Conservation (phyloP, 2,329 filamentous ascomycete genomes). For the Trichoderma sp. region DNA sequence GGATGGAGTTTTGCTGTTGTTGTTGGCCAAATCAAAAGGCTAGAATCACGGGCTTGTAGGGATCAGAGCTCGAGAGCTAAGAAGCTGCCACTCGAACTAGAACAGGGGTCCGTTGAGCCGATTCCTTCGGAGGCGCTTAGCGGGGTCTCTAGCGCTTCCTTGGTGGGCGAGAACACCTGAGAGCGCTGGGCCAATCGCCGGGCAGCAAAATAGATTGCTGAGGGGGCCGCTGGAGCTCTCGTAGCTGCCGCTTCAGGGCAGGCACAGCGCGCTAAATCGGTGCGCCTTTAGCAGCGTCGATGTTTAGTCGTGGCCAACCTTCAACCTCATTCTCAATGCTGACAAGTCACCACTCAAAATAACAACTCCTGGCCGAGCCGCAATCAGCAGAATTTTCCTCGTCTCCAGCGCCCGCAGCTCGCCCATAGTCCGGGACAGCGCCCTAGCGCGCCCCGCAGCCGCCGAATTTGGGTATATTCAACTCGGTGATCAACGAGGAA, state of each 20-base stretch:
- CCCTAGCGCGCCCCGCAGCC: neutral
- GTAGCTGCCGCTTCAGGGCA: neutral
- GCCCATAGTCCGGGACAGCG: neutral
- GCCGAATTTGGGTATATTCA: neutral
- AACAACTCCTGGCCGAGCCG: neutral
- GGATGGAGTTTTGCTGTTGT: too few relatives aligned
- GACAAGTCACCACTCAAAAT: neutral
- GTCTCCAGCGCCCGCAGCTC: conserved; percentile 5
- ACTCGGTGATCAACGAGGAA: neutral
- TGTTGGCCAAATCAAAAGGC: neutral
- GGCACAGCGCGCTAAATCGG: neutral
- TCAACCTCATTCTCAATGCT: neutral
- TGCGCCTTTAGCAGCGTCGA: too few relatives aligned
- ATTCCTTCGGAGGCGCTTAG: neutral
- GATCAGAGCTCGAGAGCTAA: neutral
- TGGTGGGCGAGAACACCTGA: neutral
- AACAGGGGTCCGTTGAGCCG: neutral
- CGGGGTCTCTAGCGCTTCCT: neutral
- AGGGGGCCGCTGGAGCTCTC: conserved; percentile 9
- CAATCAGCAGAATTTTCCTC: neutral
- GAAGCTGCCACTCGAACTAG: neutral
- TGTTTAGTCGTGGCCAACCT: too few relatives aligned
- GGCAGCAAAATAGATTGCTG: conserved; percentile 11
- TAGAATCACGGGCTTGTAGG: neutral
- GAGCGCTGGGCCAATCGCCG: conserved; percentile 1